Evolutionary conservation across 2,329 filamentous ascomycete species (phyloP).

Genomic region (Calonectria honghensis): DNA sequence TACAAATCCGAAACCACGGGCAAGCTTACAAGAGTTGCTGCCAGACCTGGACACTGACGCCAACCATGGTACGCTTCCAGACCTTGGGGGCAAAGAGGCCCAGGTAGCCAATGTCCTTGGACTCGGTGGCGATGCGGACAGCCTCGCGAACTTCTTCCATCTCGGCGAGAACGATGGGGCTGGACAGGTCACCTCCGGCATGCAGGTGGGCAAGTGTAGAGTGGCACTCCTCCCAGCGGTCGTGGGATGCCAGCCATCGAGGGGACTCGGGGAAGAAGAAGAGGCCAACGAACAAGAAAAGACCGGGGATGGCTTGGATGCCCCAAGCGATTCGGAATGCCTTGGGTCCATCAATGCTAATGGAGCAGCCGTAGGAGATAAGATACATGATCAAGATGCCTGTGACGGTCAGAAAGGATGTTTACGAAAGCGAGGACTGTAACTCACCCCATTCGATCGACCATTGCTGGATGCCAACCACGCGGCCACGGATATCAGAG

Average conservation of each 20-base stretch:
- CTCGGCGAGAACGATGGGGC: slow-evolving; percentile 75
- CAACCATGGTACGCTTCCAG: slow-evolving; percentile 71
- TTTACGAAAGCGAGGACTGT: accelerated
- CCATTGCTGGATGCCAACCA: slow-evolving; percentile 84
- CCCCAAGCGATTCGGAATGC: slow-evolving; percentile 80
- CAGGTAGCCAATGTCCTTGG: slow-evolving; percentile 61
- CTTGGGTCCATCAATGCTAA: slow-evolving; percentile 69
- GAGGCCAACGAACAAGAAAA: slow-evolving; percentile 74
- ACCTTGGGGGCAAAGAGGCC: slow-evolving; percentile 68
- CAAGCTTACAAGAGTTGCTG: slow-evolving; percentile 67
- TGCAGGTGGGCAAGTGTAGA: slow-evolving; percentile 74
- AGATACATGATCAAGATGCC: slow-evolving; percentile 83
- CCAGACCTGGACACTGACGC: slow-evolving; percentile 72
- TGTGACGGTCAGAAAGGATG: slow-evolving; percentile 54
- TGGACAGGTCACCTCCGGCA: slow-evolving; percentile 70
- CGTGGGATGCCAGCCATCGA: slow-evolving; percentile 78
- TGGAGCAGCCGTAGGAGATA: slow-evolving; percentile 78
- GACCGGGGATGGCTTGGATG: slow-evolving; percentile 76
- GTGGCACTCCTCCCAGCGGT: slow-evolving; percentile 74
- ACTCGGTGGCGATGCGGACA: slow-evolving; percentile 61
- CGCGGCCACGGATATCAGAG: slow-evolving; percentile 73
- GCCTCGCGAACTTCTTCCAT: slow-evolving; percentile 71
- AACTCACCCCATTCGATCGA: slow-evolving; percentile 77
- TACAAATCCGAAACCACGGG: accelerated
- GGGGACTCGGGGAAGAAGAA: slow-evolving; percentile 78